These are phyloP conservation scores for Arxiozyma heterogenica DNA, from an alignment of 1,139 yeast species.

Conservation along the genomic window DNA sequence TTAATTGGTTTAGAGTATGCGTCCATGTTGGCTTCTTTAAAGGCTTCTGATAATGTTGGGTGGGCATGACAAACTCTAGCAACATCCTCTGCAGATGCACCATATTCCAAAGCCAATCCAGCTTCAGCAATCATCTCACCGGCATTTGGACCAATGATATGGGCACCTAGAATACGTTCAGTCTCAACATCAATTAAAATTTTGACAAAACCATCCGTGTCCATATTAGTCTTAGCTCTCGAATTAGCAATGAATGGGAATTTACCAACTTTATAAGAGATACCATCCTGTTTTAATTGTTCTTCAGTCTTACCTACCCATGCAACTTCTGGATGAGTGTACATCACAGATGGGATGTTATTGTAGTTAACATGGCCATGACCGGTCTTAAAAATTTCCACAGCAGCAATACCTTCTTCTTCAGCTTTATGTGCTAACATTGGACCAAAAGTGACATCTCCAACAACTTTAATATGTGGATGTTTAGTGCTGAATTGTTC, in stretches of 20 bases:
- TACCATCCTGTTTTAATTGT: slow-evolving; percentile 89
- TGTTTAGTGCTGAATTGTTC: slow-evolving; percentile 85
- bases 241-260: slow-evolving; percentile 99
- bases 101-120: slow-evolving; percentile 94
- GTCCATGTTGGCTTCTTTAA: slow-evolving; percentile 95
- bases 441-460: slow-evolving; percentile 97
- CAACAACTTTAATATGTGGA: slow-evolving; percentile 92
- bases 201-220: slow-evolving; percentile 96
- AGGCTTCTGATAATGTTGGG: slow-evolving; percentile 96
- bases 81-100: slow-evolving; percentile 96
- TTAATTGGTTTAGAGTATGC: slow-evolving; percentile 86
- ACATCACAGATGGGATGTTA: slow-evolving; percentile 97
- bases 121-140: slow-evolving; percentile 99
- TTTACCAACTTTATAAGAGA: slow-evolving; percentile 88
- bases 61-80: slow-evolving; percentile 98
- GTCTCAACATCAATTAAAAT: slow-evolving; percentile 94
- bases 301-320: slow-evolving; percentile 98
- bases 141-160: slow-evolving; percentile 95
- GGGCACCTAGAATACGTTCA: slow-evolving; percentile 92
- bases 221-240: slow-evolving; percentile 96
- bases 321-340: slow-evolving; percentile 98
- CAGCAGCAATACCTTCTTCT: slow-evolving; percentile 99
- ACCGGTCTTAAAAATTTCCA: slow-evolving; percentile 84
- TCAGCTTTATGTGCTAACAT: slow-evolving; percentile 99
- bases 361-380: slow-evolving; percentile 98